A percentile compares a stretch with the other conserved stretches of the same genome.
Evolutionary conservation across 805 yeast genomes (phyloP).

Genomic region (Saccharomycopsis synnaedendra): DNA sequence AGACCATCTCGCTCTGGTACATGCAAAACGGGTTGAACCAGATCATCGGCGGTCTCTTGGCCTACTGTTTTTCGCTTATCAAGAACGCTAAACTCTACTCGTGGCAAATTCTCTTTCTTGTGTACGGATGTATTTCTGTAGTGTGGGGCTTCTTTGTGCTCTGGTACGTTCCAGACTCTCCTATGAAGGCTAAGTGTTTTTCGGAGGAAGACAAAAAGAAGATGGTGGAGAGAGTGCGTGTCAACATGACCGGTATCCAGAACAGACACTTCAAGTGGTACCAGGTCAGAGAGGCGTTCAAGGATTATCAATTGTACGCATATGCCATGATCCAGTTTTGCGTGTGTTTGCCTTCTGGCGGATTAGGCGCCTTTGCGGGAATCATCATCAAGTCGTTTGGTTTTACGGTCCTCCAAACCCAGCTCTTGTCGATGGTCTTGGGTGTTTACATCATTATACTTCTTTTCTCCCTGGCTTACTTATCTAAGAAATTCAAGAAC

Average conservation of each 20-base stretch:
- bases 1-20: conserved; percentile 24
- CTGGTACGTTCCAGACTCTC: conserved; percentile 24
- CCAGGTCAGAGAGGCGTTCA: conserved; percentile 20
- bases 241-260: conserved; percentile 27
- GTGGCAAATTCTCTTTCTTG: conserved; percentile 26
- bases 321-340: conserved; percentile 21
- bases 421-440: conserved; percentile 24
- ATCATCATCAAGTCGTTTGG: conserved; percentile 24
- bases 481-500: conserved; percentile 18
- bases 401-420: conserved; percentile 22
- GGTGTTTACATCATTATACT: conserved; percentile 24
- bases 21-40: conserved; percentile 22
- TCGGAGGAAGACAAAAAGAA: conserved; percentile 23
- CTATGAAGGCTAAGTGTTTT: conserved; percentile 25
- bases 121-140: conserved; percentile 24
- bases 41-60: conserved; percentile 23
- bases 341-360: conserved; percentile 22
- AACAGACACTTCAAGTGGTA: conserved; percentile 21
- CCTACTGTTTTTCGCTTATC: conserved; percentile 24
- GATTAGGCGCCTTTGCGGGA: conserved; percentile 23
- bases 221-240: conserved; percentile 23
- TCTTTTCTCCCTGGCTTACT: conserved; percentile 19
- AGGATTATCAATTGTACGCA: conserved; percentile 20
- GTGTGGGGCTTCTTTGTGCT: conserved; percentile 23
- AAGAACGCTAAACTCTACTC: conserved; percentile 16